Evolutionary conservation across 2,329 filamentous ascomycete species (phyloP), one percentile per base, ranked within the genome.

Genomic region (Pseudocercospora vitis): DNA sequence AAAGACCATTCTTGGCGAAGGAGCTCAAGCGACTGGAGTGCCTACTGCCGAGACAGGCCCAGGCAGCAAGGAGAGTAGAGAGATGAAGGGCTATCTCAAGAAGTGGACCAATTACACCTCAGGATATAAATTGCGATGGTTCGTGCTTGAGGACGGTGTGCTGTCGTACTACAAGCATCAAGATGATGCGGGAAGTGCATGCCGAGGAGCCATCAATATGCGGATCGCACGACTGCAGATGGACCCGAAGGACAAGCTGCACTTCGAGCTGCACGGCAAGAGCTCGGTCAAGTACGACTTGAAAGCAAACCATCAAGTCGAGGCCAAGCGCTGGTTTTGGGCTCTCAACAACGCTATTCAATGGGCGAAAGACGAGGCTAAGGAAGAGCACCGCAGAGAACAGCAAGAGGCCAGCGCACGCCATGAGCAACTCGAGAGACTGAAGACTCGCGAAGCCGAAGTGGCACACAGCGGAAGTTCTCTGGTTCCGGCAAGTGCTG

Each of bases 81-180:
- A 97, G 73, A 97, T 99, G 89, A 96, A 95, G 75, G 94, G 94
- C 5, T 99, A 97, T 70, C 78, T 99, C 52, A 97, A 96, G 75
- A 99, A 99, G 72, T 99, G 94, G 94, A 99, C 94, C 44, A 99
- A 99, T 70, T 99, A 99, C 70, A 91, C 92, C 18, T 91, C 89
- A 68, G 94, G 94, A 7, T 99, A 96, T 75, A 96, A 99, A 74
- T 73, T 99, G 59, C 82, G 94, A 56, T 99, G 92, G 91, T 99
- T 99, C 69, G 94, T 97, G 11, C 82, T 99, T 7, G 94, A 99
- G 70, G 94, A 99, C 69, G 94, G 94, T 9, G 92, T 99, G 9
- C 74, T 99, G 62, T 97, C 94, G 73, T 99, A 99, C 75, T 99
- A 97, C 77, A 99, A 99, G 74, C 90, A 97, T 71, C 94, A 99